Percentiles rank a stretch among this genome's conserved stretches.
phyloP scores from a whole-genome alignment of 177 flowering plant genomes.

The Vitis hybrid region DNA sequence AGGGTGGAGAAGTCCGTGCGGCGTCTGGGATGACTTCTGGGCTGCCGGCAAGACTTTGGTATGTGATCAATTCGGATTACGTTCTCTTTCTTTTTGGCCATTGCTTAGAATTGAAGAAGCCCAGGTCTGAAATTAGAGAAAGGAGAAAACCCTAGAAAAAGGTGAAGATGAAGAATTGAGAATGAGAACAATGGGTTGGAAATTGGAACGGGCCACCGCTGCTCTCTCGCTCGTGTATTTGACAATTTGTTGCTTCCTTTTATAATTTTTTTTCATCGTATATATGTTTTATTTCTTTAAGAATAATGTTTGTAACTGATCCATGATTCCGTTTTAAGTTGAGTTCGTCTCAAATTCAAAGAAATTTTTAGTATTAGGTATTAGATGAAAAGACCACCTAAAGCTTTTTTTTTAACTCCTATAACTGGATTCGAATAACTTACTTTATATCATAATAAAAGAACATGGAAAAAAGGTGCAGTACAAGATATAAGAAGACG shows the following conservation, averaged over 20 bases:
- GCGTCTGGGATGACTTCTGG: constrained; percentile 39
- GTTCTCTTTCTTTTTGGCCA: constrained; percentile 18
- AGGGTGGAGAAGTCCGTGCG: constrained; percentile 47
- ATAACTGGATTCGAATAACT: too few species aligned
- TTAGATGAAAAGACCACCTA: too few species aligned
- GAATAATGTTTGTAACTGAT: too few species aligned
- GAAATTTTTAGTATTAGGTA: too few species aligned
- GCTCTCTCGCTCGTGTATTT: background rate
- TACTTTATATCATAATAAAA: too few species aligned
- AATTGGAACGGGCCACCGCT: constrained; percentile 4
- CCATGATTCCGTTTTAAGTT: too few species aligned
- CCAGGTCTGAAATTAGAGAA: background rate
- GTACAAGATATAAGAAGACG: too few species aligned
- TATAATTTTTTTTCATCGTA: too few species aligned
- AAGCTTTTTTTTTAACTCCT: too few species aligned
- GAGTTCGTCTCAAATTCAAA: too few species aligned
- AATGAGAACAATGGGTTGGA: background rate
- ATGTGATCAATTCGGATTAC: constrained; percentile 17
- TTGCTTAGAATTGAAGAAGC: constrained; percentile 7
- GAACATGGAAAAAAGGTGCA: too few species aligned
- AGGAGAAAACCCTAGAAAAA: constrained; percentile 19
- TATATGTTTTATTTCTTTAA: too few species aligned
- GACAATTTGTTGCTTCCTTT: background rate
- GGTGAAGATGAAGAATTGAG: background rate
- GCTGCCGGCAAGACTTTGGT: constrained; percentile 34